Evolutionary conservation across 2,329 filamentous ascomycete species (phyloP), one percentile per base, ranked within the genome.

Genomic region (Hymenoscyphus fraxineus): DNA sequence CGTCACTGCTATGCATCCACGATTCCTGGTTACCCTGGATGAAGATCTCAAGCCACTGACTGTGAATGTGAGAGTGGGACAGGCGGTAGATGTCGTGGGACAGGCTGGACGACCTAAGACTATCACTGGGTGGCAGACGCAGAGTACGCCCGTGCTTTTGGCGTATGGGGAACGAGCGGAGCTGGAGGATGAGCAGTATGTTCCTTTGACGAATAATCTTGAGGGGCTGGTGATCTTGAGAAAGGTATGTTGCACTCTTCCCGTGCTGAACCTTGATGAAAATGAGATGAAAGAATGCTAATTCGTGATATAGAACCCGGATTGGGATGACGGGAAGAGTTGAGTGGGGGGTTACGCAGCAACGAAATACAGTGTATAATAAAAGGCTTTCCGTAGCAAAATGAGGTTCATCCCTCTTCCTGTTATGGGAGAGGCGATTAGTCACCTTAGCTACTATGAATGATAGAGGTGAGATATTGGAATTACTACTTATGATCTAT

Each of bases 51-150:
- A 97, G 80, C 95, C 95, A 4, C 81, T 99, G 67, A 94, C 92
- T 61, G 93, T 98, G 75, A 98, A 97, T 73, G 95, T 99, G 16
- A 90, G 95, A 39, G 94, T 99, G 56, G 95, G 95, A 78, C 96
- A 99, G 80, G 95, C 96, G 16, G 96, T 99, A 22, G 95, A 99
- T 76, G 93, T 99, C 54, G 95, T 99, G 51, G 96, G 95, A 60
- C 95, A 98, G 78, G 95, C 96, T 13, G 95, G 95, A 76, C 87
- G 94, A 68, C 95, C 95, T 71, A 98, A 99, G 88, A 99, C 95
- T 1, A 99, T 99, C 73, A 99, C 95, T 10, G 95, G 95, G 61
- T 99, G 95, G 95, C 95, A 99, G 80, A 99, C 95, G 70, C 95
- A 99, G 82, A 97, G 92, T 81, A 99, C 95, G n/a, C 95, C 95